Evolutionary conservation across 129 eudicot genomes (phyloP).

Genomic region (Scalesia atractyloides): DNA sequence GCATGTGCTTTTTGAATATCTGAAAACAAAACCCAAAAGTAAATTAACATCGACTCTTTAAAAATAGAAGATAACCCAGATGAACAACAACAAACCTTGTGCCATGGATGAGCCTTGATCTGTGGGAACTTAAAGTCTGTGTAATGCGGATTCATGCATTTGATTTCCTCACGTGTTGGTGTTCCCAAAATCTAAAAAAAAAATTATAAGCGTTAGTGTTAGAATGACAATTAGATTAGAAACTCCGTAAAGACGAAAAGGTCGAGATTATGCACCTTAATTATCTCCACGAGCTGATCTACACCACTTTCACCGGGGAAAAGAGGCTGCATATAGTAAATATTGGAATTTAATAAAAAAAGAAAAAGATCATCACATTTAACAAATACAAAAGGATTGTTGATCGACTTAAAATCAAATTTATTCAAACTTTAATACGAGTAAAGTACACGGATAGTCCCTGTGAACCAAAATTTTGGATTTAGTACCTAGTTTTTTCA

Average conservation of each 20-base stretch:
- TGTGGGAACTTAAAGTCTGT: conserved; percentile 94
- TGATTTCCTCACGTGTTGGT: conserved; percentile 96
- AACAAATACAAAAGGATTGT: background rate
- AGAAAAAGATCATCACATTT: background rate
- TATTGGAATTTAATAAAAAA: conserved; percentile 3
- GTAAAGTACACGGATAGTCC: too few species aligned
- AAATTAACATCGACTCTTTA: conserved; percentile 6
- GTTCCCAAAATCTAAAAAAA: conserved; percentile 75
- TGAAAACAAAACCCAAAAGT: conserved; percentile 30
- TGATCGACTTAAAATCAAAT: background rate
- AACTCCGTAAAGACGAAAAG: background rate
- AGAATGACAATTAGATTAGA: background rate
- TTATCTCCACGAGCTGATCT: conserved; percentile 93
- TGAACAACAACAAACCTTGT: conserved; percentile 57
- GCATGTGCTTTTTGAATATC: conserved; percentile 90
- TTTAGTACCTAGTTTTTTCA: too few species aligned
- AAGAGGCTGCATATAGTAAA: conserved; percentile 64
- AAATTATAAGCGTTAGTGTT: background rate
- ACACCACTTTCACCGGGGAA: conserved; percentile 99
- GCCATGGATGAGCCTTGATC: conserved; percentile 99
- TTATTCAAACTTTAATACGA: background rate
- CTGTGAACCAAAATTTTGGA: too few species aligned
- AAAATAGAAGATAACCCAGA: background rate
- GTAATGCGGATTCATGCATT: conserved; percentile 98
- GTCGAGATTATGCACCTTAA: conserved; percentile 52